These are phyloP conservation scores for Cyclocybe cylindracea DNA, from an alignment of 768 basidiomycete genomes.

Conservation along the genomic window DNA sequence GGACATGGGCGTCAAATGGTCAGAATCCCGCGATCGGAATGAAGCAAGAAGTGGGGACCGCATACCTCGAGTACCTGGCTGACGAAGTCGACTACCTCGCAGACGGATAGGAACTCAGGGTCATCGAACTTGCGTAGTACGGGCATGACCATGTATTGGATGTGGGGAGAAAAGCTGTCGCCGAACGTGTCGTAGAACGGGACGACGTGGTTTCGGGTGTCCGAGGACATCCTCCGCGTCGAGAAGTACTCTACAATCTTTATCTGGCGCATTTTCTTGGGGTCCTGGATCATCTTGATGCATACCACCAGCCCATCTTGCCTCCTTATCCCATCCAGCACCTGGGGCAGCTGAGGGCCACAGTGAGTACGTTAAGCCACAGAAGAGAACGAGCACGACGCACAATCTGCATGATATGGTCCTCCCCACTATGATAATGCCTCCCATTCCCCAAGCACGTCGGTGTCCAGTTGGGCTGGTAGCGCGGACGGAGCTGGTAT, in stretches of 20 bases:
- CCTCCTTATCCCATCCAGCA: constrained; percentile 26
- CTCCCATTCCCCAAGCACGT: constrained; percentile 21
- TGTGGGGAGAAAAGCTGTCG: constrained; percentile 16
- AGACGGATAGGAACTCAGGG: constrained; percentile 26
- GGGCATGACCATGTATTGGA: constrained; percentile 38
- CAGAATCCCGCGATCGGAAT: not conserved
- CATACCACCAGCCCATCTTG: constrained; percentile 28
- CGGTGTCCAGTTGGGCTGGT: constrained; percentile 25
- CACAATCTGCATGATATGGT: constrained; percentile 28
- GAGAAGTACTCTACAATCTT: constrained; percentile 26
- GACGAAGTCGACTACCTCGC: constrained; percentile 32
- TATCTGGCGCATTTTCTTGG: constrained; percentile 20
- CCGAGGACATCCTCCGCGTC: constrained; percentile 15
- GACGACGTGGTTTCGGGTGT: constrained; percentile 26
- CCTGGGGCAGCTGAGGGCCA: constrained; percentile 21
- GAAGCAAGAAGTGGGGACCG: not conserved
- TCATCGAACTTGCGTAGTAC: constrained; percentile 36
- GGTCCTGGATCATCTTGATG: constrained; percentile 27
- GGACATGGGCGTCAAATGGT: constrained; percentile 9
- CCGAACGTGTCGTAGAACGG: constrained; percentile 23
- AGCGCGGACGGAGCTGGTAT: constrained; percentile 26
- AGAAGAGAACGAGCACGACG: constrained; percentile 3
- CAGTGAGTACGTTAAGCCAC: not conserved
- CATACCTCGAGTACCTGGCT: constrained; percentile 29
- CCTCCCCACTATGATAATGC: constrained; percentile 23